Evolutionary conservation across 1,139 yeast genomes (phyloP).

Genomic region (Geotrichum reessii): DNA sequence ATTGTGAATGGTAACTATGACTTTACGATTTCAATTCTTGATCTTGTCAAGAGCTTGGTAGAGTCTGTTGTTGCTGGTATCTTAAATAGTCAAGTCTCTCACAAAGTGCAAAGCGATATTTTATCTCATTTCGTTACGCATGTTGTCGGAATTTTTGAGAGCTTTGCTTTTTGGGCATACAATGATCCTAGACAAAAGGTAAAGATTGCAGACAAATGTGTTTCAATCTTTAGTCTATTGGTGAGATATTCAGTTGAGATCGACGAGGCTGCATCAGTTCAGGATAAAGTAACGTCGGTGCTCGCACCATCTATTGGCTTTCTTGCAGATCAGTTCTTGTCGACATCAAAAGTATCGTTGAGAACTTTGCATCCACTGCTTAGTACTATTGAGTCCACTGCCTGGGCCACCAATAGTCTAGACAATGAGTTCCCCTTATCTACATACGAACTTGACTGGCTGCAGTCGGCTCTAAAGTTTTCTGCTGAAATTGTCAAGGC

Average conservation of each 20-base stretch:
- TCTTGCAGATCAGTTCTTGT: slow-evolving; percentile 54
- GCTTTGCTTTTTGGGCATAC: slow-evolving; percentile 67
- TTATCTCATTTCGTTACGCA: slow-evolving; percentile 53
- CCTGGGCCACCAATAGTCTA: slow-evolving; percentile 38
- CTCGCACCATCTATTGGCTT: slow-evolving; percentile 47
- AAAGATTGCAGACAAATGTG: slow-evolving; percentile 54
- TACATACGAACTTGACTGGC: slow-evolving; percentile 32
- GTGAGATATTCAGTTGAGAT: slow-evolving; percentile 54
- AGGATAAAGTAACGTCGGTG: slow-evolving; percentile 45
- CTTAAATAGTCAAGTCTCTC: slow-evolving; percentile 33
- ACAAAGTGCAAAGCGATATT: slow-evolving; percentile 49
- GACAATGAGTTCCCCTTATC: slow-evolving; percentile 40
- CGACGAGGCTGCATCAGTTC: slow-evolving; percentile 41
- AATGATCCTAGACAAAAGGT: slow-evolving; percentile 51
- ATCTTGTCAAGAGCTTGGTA: slow-evolving; percentile 51
- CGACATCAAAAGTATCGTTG: slow-evolving; percentile 46
- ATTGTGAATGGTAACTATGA: slow-evolving; percentile 60
- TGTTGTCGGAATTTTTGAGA: slow-evolving; percentile 63
- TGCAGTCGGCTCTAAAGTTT: slow-evolving; percentile 39
- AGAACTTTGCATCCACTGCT: slow-evolving; percentile 56
- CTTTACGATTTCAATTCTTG: slow-evolving; percentile 56
- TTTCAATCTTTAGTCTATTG: slow-evolving; percentile 53
- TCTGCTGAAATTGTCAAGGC: slow-evolving; percentile 47
- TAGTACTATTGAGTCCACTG: slow-evolving; percentile 46
- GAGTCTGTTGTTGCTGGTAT: slow-evolving; percentile 47